A percentile compares a stretch with the other conserved stretches of the same genome.
Evolutionary conservation across 768 basidiomycete genomes (phyloP).

Genomic region (Russula compacta): DNA sequence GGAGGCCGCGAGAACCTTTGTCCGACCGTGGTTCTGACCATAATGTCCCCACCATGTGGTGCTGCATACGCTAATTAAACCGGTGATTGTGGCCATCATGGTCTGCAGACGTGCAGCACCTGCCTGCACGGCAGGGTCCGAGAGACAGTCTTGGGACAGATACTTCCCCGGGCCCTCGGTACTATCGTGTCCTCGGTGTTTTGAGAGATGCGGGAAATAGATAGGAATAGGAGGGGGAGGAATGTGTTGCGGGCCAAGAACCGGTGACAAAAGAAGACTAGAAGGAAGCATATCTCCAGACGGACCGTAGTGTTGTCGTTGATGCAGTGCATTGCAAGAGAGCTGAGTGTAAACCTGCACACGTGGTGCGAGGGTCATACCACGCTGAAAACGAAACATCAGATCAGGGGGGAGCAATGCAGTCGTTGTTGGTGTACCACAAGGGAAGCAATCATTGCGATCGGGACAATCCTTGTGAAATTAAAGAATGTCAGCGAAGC

Average conservation of each 20-base stretch:
- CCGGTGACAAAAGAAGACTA: neutral
- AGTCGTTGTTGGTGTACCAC: constrained; percentile 39
- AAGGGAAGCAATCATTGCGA: constrained; percentile 55
- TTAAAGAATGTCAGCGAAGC: neutral
- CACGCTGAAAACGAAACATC: constrained; percentile 41
- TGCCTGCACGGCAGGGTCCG: constrained; percentile 52
- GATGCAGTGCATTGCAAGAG: constrained; percentile 53
- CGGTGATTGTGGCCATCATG: constrained; percentile 68
- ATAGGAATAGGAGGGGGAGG: neutral
- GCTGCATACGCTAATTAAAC: constrained; percentile 67
- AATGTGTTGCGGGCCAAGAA: neutral
- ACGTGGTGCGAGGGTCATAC: constrained; percentile 69
- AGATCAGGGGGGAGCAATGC: neutral
- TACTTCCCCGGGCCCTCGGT: constrained; percentile 33
- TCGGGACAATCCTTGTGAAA: constrained; percentile 55
- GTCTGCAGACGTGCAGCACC: constrained; percentile 69
- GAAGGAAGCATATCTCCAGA: constrained; percentile 2
- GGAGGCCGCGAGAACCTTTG: constrained; percentile 57
- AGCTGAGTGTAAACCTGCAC: constrained; percentile 75
- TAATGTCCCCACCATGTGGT: constrained; percentile 84
- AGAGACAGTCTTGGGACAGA: constrained; percentile 33
- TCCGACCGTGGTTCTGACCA: constrained; percentile 70
- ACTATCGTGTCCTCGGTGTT: constrained; percentile 23
- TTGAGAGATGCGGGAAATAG: constrained; percentile 9
- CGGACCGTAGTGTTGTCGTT: constrained; percentile 33